These are phyloP conservation scores for Chytriomyces sp. DNA, from an alignment of 192 early-diverging fungal species.

Conservation along the genomic window DNA sequence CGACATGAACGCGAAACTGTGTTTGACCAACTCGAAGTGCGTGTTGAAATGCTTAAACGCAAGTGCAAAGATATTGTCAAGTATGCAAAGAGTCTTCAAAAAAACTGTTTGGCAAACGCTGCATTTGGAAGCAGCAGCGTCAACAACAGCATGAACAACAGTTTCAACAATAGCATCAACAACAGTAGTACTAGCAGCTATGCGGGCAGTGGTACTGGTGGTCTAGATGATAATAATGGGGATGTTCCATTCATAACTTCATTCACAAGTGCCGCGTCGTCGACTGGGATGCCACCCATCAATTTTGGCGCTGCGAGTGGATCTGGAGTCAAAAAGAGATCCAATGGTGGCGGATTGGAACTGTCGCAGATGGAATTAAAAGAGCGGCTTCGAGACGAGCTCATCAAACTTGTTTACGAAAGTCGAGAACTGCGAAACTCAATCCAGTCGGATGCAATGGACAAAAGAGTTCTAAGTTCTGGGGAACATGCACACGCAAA, in stretches of 20 bases:
- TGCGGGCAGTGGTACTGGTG: neutral
- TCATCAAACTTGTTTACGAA: neutral
- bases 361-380: neutral
- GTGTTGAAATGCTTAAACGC: neutral
- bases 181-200: neutral
- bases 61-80: constrained; percentile 21
- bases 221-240: neutral
- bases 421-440: constrained; percentile 12
- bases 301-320: neutral
- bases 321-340: neutral
- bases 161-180: neutral
- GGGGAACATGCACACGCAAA: too few species aligned
- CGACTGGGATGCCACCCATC: neutral
- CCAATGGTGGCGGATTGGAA: neutral
- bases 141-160: neutral
- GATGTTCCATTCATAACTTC: neutral
- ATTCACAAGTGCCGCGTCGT: neutral
- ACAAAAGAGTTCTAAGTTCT: too few species aligned
- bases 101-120: neutral
- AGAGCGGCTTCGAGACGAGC: constrained; percentile 9
- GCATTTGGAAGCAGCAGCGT: neutral
- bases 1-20: constrained; percentile 9
- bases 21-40: constrained; percentile 18
- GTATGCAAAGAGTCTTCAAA: neutral
- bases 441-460: neutral